A percentile compares a stretch with the other conserved stretches of the same genome.
Conservation (phyloP, 768 basidiomycete species). For the Cystofilobasidium macerans region DNA sequence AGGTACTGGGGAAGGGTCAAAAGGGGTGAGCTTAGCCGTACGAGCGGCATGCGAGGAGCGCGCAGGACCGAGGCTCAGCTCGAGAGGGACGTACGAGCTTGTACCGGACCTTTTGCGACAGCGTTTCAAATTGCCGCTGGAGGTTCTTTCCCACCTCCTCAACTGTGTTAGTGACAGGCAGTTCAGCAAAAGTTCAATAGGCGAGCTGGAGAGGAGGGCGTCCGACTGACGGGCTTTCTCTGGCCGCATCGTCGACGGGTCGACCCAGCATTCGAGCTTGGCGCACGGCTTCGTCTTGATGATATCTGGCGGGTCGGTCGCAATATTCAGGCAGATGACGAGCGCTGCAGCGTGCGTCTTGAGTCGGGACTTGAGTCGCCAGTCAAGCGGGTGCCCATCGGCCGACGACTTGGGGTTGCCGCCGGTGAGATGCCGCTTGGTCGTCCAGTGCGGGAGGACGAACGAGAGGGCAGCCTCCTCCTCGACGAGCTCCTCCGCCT, state of each 20-base stretch:
- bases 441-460: constrained; percentile 38
- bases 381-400: constrained; percentile 43
- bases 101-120: constrained; percentile 86
- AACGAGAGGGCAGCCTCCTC: constrained; percentile 25
- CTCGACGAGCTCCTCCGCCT: constrained; percentile 4
- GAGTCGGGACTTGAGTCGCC: constrained; percentile 76
- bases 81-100: constrained; percentile 45
- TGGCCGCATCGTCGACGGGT: constrained; percentile 82
- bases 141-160: constrained; percentile 43
- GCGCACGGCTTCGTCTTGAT: constrained; percentile 97
- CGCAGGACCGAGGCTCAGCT: neutral
- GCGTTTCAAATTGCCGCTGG: constrained; percentile 87
- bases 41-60: neutral
- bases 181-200: too few relatives aligned
- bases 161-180: constrained; percentile 18
- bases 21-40: neutral
- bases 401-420: constrained; percentile 53
- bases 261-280: constrained; percentile 91
- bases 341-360: constrained; percentile 77
- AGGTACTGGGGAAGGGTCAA: constrained; percentile 48
- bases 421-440: constrained; percentile 77
- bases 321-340: constrained; percentile 89
- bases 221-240: constrained; percentile 89
- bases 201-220: constrained; percentile 34
- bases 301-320: constrained; percentile 92